phyloP scores from a whole-genome alignment of 805 yeast genomes.

The Candida ortonii region DNA sequence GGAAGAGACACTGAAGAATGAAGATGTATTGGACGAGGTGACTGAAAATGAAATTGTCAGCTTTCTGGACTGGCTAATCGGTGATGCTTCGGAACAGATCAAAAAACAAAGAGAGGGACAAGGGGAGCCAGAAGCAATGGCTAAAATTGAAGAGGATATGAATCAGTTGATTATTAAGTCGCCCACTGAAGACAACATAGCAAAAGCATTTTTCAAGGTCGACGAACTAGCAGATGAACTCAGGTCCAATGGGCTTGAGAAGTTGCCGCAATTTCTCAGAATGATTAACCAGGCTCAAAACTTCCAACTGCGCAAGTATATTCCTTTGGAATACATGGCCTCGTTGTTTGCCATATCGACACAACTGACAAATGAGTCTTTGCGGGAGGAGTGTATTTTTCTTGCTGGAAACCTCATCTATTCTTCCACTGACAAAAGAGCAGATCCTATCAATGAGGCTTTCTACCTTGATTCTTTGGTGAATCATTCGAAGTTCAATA shows the following conservation, averaged over 20 bases:
- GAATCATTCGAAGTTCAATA: constrained; percentile 29
- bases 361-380: constrained; percentile 32
- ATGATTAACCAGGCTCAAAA: constrained; percentile 20
- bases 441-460: constrained; percentile 51
- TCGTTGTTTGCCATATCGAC: constrained; percentile 42
- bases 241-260: constrained; percentile 21
- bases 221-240: constrained; percentile 21
- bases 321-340: constrained; percentile 36
- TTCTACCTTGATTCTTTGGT: constrained; percentile 46
- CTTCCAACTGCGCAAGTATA: constrained; percentile 14
- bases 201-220: constrained; percentile 22
- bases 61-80: constrained; percentile 29
- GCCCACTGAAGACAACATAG: constrained; percentile 21
- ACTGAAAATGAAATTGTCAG: constrained; percentile 21
- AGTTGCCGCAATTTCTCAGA: constrained; percentile 24
- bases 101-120: constrained; percentile 10
- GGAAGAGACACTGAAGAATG: constrained; percentile 14
- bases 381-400: constrained; percentile 35
- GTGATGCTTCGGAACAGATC: constrained; percentile 22
- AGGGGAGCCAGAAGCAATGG: constrained; percentile 1
- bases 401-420: constrained; percentile 45
- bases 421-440: constrained; percentile 37
- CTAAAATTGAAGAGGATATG: constrained; percentile 10
- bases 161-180: constrained; percentile 14
- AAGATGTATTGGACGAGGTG: constrained; percentile 14